Percentiles rank a stretch among this genome's conserved stretches.
Evolutionary conservation across 805 yeast species (phyloP).

Genomic region (Myxozyma nipponensis): DNA sequence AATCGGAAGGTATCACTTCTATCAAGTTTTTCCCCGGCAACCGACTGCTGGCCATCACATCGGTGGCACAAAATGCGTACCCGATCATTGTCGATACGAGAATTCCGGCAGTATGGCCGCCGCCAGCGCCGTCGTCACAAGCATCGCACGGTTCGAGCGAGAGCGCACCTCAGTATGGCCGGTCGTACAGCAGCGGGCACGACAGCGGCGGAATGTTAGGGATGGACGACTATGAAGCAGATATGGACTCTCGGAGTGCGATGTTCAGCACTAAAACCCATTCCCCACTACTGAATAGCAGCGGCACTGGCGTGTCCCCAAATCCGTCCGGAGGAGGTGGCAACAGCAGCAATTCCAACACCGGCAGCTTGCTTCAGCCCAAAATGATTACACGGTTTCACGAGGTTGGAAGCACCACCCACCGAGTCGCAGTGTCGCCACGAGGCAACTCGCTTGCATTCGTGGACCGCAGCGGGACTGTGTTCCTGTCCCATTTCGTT

Average conservation of each 20-base stretch:
- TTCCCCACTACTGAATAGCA: neutral
- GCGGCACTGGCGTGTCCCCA: neutral
- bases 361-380: conserved; percentile 49
- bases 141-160: neutral
- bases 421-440: conserved; percentile 71
- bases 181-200: neutral
- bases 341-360: no score
- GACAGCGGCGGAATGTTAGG: no score
- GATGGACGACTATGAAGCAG: neutral
- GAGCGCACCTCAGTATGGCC: neutral
- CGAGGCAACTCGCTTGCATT: conserved; percentile 83
- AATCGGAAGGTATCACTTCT: conserved; percentile 87
- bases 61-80: conserved; percentile 60
- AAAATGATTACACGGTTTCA: conserved; percentile 59
- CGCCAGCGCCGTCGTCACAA: neutral
- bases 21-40: conserved; percentile 68
- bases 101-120: conserved; percentile 34
- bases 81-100: conserved; percentile 66
- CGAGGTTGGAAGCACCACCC: conserved; percentile 78
- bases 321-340: neutral
- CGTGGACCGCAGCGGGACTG: conserved; percentile 71
- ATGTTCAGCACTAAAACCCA: neutral
- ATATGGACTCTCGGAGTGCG: neutral
- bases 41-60: conserved; percentile 47
- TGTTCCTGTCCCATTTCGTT: conserved; percentile 53